These are phyloP conservation scores for Ehretia macrophylla DNA, from an alignment of 257 asterid genomes.

Conservation along the genomic window DNA sequence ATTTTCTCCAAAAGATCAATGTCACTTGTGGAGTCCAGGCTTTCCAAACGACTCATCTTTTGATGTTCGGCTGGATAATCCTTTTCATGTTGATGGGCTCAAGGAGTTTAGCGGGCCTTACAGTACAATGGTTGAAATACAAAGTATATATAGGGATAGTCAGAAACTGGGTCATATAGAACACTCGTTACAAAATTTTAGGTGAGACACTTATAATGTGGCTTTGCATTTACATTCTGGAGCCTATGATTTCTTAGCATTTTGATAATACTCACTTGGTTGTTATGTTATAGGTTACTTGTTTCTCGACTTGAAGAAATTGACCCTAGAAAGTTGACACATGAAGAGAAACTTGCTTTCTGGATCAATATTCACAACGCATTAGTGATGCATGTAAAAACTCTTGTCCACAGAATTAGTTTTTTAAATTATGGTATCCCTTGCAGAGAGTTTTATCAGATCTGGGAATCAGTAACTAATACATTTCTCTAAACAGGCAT, in stretches of 20 bases:
- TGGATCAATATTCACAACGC: constrained; percentile 97
- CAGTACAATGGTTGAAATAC: constrained; percentile 98
- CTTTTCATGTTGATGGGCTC: constrained; percentile 84
- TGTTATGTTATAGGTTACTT: constrained; percentile 57
- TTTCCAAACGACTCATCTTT: constrained; percentile 73
- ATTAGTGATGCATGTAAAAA: constrained; percentile 92
- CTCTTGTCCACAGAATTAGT: background rate
- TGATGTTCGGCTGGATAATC: constrained; percentile 82
- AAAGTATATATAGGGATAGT: constrained; percentile 70
- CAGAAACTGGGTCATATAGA: constrained; percentile 75
- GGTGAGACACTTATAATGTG: constrained; percentile 32
- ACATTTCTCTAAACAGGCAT: constrained; percentile 52
- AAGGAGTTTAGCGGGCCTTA: constrained; percentile 98
- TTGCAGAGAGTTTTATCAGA: background rate
- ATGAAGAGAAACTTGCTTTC: constrained; percentile 90
- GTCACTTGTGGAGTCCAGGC: constrained; percentile 82
- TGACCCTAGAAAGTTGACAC: constrained; percentile 70
- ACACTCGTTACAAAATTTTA: constrained; percentile 60
- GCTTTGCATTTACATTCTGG: background rate
- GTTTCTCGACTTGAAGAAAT: constrained; percentile 77
- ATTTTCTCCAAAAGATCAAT: constrained; percentile 79
- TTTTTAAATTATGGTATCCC: background rate
- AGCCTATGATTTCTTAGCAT: background rate
- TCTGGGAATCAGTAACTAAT: background rate
- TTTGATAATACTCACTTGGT: constrained; percentile 7